phyloP scores from a whole-genome alignment of 2,329 filamentous ascomycete species.

The Fusarium chuoi region DNA sequence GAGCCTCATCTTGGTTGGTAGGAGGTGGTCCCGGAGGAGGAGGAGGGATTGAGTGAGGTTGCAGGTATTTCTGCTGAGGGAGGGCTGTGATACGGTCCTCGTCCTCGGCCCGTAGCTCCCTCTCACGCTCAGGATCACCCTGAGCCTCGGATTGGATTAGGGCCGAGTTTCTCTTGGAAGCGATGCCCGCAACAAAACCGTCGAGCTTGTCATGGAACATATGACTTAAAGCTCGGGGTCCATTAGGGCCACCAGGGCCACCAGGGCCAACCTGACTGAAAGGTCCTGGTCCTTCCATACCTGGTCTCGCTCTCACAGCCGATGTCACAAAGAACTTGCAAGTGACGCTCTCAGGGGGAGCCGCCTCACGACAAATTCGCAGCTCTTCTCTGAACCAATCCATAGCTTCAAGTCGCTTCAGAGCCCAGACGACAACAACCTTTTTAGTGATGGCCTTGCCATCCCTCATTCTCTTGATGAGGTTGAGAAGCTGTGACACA shows the following conservation, averaged over 20 bases:
- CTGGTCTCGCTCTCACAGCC: conserved; percentile 56
- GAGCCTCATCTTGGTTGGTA: conserved; percentile 56
- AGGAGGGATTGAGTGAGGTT: conserved; percentile 57
- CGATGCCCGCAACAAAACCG: conserved; percentile 86
- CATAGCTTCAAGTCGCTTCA: conserved; percentile 92
- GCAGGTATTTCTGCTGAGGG: conserved; percentile 73
- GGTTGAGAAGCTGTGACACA: conserved; percentile 87
- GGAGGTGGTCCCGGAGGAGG: conserved; percentile 46
- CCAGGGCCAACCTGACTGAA: conserved; percentile 38
- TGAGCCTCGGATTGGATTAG: conserved; percentile 84
- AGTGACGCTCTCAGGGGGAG: conserved; percentile 86
- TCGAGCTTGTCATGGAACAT: conserved; percentile 88
- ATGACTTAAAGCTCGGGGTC: conserved; percentile 73
- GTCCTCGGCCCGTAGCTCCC: conserved; percentile 81
- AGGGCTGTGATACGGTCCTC: conserved; percentile 87
- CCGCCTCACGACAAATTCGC: conserved; percentile 88
- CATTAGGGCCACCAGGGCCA: conserved; percentile 33
- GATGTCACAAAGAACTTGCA: conserved; percentile 96
- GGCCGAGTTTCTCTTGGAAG: conserved; percentile 85
- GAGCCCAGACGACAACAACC: conserved; percentile 92
- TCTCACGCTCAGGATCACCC: conserved; percentile 81
- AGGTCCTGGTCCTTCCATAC: conserved; percentile 59
- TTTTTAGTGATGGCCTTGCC: conserved; percentile 92
- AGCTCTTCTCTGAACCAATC: conserved; percentile 98
- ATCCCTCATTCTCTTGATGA: conserved; percentile 97